A percentile compares a stretch with the other conserved stretches of the same genome.
These are phyloP conservation scores for Populus pruinosa DNA, from an alignment of 345 rosid species.

Conservation along the genomic window DNA sequence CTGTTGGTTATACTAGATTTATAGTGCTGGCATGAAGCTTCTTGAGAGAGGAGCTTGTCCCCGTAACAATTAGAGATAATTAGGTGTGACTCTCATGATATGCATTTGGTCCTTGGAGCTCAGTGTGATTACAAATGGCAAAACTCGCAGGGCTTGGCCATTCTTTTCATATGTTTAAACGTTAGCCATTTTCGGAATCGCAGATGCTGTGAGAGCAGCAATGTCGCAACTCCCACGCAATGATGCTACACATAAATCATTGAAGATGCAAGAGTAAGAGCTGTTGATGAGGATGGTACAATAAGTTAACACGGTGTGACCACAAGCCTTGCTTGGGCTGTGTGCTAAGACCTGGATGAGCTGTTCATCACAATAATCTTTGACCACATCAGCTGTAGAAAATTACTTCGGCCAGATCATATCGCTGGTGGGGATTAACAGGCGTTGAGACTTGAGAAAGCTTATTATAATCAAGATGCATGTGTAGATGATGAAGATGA, in stretches of 20 bases:
- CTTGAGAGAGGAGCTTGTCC: neutral
- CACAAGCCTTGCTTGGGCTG: no score
- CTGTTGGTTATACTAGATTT: neutral
- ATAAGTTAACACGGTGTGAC: no score
- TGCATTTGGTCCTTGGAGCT: neutral
- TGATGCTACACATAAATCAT: no score
- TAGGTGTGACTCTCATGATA: neutral
- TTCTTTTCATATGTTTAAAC: neutral
- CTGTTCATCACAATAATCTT: no score
- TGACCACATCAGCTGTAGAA: no score
- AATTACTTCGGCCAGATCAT: no score
- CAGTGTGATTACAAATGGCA: neutral
- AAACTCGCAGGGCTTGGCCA: neutral
- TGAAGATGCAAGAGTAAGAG: no score
- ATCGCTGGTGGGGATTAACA: no score
- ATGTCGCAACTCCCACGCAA: neutral
- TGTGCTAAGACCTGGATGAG: no score
- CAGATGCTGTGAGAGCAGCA: no score
- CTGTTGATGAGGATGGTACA: no score
- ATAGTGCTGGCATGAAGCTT: neutral
- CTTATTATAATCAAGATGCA: neutral
- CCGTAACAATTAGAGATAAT: neutral
- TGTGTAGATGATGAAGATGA: no score
- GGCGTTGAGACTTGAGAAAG: neutral
- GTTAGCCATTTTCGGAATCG: neutral